These are phyloP conservation scores for Ophiosphaerella narmari DNA, from an alignment of 2,329 filamentous ascomycete species.

Conservation along the genomic window DNA sequence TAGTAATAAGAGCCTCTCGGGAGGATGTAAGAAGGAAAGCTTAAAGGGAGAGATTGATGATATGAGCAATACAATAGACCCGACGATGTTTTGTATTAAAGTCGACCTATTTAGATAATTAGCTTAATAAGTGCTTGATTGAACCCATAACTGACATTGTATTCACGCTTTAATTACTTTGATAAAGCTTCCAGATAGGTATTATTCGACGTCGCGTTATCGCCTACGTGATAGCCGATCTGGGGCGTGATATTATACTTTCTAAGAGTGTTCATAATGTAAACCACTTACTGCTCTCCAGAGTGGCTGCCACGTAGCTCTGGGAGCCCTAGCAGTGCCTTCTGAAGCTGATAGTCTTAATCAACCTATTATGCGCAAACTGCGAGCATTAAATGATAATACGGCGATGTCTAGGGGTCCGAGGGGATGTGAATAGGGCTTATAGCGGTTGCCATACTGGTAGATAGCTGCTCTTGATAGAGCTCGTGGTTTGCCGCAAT, in stretches of 20 bases:
- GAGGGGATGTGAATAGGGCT: conserved; percentile 2
- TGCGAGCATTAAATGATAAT: not conserved
- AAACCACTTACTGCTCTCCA: conserved; percentile 1
- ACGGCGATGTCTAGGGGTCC: conserved; percentile 5
- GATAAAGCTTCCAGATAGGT: not conserved
- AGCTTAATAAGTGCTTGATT: no score
- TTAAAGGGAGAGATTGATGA: conserved; percentile 8
- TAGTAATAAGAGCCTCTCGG: conserved; percentile 4
- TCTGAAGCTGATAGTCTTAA: conserved; percentile 3
- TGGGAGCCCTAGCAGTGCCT: conserved; percentile 6
- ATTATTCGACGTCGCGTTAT: conserved; percentile 7
- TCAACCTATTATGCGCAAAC: conserved; percentile 5
- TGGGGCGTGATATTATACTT: conserved; percentile 2
- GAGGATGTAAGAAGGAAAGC: conserved; percentile 6
- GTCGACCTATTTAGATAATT: not conserved
- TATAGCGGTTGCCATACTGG: not conserved
- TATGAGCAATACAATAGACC: conserved; percentile 3
- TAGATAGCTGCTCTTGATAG: not conserved
- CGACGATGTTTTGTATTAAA: conserved; percentile 1
- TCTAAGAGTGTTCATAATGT: not conserved
- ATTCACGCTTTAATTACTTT: no score
- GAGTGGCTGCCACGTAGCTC: conserved; percentile 1
- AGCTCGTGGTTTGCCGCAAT: conserved; percentile 2
- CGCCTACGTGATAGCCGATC: conserved; percentile 5
- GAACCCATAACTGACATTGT: no score